A percentile compares a stretch with the other conserved stretches of the same genome.
Conservation (phyloP, 2,329 filamentous ascomycete genomes). For the Geosmithia morbida region DNA sequence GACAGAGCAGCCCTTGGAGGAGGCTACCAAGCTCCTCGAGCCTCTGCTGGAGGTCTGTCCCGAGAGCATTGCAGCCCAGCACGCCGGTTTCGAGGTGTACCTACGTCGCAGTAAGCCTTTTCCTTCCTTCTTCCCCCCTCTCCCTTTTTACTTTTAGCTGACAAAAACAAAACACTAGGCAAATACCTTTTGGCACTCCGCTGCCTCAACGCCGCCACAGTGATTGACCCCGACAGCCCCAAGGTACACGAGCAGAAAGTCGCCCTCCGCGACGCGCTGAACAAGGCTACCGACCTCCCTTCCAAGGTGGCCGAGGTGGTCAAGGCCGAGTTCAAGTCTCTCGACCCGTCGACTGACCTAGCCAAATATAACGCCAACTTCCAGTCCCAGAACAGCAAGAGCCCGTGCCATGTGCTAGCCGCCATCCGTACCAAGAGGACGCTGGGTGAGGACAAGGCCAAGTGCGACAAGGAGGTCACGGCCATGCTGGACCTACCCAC, state of each 20-base stretch:
- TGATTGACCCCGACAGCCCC: constrained; percentile 54
- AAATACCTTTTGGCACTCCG: constrained; percentile 82
- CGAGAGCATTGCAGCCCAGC: constrained; percentile 67
- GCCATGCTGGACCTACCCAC: constrained; percentile 36
- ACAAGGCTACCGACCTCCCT: constrained; percentile 40
- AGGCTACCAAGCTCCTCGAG: constrained; percentile 73
- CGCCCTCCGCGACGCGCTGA: constrained; percentile 51
- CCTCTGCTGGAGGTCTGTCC: constrained; percentile 75
- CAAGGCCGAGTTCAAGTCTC: constrained; percentile 48
- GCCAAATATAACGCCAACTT: constrained; percentile 54
- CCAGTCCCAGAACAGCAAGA: constrained; percentile 44
- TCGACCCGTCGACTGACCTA: constrained; percentile 43
- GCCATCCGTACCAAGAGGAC: constrained; percentile 44
- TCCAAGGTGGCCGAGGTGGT: constrained; percentile 55
- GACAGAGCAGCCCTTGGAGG: constrained; percentile 69
- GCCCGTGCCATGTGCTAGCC: constrained; percentile 46
- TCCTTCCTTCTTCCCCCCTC: not conserved
- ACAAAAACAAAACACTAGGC: constrained; percentile 31
- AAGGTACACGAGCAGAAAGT: constrained; percentile 63
- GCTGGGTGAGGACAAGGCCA: constrained; percentile 40
- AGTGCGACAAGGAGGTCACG: constrained; percentile 48
- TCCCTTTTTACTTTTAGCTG: not conserved
- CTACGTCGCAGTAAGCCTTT: constrained; percentile 58
- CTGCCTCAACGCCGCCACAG: constrained; percentile 61
- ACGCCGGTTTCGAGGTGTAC: constrained; percentile 81